These are phyloP conservation scores for Chytriomyces hyalinus DNA, from an alignment of 192 early-diverging fungal genomes.

Conservation along the genomic window DNA sequence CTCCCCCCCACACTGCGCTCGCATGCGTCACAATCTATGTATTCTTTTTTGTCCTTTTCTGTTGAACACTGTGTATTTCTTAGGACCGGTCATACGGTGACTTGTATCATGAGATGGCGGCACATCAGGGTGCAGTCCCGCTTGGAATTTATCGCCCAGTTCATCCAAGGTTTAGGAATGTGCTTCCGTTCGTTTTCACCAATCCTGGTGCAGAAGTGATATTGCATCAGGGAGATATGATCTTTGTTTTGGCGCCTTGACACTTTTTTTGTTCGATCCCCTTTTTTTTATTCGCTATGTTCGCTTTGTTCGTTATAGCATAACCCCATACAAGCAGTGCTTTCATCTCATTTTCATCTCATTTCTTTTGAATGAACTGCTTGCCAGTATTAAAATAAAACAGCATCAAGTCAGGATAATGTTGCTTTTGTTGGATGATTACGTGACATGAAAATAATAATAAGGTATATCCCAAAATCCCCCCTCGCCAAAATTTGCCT, in stretches of 20 bases:
- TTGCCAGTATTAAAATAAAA: neutral
- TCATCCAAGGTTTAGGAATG: conserved; percentile 51
- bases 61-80: neutral
- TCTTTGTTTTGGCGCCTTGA: conserved; percentile 59
- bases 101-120: conserved; percentile 57
- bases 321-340: neutral
- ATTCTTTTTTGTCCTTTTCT: neutral
- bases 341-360: neutral
- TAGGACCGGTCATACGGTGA: conserved; percentile 53
- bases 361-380: neutral
- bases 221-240: conserved; percentile 55
- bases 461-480: too few species aligned
- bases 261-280: too few species aligned
- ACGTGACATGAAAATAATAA: too few species aligned
- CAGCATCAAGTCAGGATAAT: neutral
- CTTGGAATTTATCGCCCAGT: conserved; percentile 52
- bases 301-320: neutral
- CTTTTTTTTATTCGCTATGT: neutral
- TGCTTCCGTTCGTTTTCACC: conserved; percentile 70
- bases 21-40: neutral
- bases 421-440: neutral
- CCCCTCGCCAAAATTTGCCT: too few species aligned
- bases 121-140: conserved; percentile 59
- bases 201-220: conserved; percentile 68
- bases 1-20: neutral